Conservation (phyloP, 1,284 basidiomycete genomes). For the Rhodotorula glutinis region DNA sequence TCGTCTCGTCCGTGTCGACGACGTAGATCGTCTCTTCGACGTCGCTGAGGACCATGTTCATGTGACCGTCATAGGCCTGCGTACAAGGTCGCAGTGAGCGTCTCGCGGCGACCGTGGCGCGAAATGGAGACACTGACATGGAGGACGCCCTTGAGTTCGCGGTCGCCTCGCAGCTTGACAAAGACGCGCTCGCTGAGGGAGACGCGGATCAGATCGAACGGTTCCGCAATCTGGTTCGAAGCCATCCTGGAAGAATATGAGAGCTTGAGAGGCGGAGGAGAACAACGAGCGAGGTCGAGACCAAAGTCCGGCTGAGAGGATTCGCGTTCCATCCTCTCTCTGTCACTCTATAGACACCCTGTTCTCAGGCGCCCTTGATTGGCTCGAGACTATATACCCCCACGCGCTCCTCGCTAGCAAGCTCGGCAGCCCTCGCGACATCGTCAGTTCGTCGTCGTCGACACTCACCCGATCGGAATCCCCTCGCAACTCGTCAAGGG, state of each 20-base stretch:
- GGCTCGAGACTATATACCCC: no score
- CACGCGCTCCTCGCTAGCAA: no score
- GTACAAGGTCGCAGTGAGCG: neutral
- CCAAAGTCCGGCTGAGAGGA: no score
- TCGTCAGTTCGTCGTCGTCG: no score
- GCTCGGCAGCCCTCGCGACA: no score
- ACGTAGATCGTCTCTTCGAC: slow-evolving; percentile 96
- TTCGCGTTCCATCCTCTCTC: no score
- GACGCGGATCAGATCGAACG: slow-evolving; percentile 94
- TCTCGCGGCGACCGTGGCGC: no score
- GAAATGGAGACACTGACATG: slow-evolving; percentile 62
- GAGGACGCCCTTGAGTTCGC: slow-evolving; percentile 85
- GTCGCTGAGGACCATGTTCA: slow-evolving; percentile 94
- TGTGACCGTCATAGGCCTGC: slow-evolving; percentile 98
- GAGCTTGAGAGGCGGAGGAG: neutral
- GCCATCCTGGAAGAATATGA: slow-evolving; percentile 12
- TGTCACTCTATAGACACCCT: no score
- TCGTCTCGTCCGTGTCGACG: slow-evolving; percentile 62
- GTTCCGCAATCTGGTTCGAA: slow-evolving; percentile 50
- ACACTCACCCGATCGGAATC: no score
- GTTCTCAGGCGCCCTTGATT: no score
- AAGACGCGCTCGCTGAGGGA: slow-evolving; percentile 94
- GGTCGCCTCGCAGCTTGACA: slow-evolving; percentile 92
- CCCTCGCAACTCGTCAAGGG: no score
- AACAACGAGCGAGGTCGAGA: neutral